A percentile compares a stretch with the other conserved stretches of the same genome.
These are phyloP conservation scores for Tripterygium wilfordii DNA, from an alignment of 177 flowering plant genomes.

Conservation along the genomic window DNA sequence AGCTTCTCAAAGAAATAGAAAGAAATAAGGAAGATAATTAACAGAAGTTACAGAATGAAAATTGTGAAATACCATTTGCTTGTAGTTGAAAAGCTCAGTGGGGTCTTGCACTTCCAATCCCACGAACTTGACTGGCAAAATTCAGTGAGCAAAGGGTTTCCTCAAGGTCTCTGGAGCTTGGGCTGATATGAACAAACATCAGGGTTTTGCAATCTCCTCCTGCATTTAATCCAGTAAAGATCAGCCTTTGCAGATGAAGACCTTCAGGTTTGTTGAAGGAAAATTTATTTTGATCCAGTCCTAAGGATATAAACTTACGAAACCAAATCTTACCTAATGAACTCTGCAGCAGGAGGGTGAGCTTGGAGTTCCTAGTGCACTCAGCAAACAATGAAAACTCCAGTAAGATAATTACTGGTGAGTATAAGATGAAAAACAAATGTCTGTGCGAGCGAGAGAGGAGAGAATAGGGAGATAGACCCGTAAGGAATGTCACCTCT, in stretches of 20 bases:
- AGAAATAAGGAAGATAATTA: too few species aligned
- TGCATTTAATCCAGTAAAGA: constrained; percentile 21
- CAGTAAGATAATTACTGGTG: not conserved
- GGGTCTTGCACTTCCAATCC: constrained; percentile 72
- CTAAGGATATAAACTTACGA: not conserved
- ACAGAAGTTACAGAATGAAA: too few species aligned
- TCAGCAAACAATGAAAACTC: not conserved
- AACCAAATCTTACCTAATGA: constrained; percentile 55
- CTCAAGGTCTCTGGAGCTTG: constrained; percentile 60
- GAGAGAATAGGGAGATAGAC: constrained; percentile 27
- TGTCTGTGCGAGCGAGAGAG: not conserved
- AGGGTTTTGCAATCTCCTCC: constrained; percentile 95
- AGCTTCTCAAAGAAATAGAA: too few species aligned
- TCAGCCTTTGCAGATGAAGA: not conserved
- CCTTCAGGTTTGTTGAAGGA: not conserved
- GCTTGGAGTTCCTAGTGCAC: constrained; percentile 76
- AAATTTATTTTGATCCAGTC: not conserved
- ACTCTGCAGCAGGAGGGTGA: constrained; percentile 87
- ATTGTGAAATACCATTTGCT: constrained; percentile 86
- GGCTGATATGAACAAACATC: constrained; percentile 95
- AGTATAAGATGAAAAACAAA: not conserved
- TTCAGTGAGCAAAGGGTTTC: constrained; percentile 90
- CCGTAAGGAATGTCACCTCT: constrained; percentile 82
- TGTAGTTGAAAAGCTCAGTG: constrained; percentile 64
- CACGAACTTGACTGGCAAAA: constrained; percentile 87